Evolutionary conservation across 305 asterid species (phyloP), one percentile per base, ranked within the genome.

Genomic region (Solanum aculeatissimum): DNA sequence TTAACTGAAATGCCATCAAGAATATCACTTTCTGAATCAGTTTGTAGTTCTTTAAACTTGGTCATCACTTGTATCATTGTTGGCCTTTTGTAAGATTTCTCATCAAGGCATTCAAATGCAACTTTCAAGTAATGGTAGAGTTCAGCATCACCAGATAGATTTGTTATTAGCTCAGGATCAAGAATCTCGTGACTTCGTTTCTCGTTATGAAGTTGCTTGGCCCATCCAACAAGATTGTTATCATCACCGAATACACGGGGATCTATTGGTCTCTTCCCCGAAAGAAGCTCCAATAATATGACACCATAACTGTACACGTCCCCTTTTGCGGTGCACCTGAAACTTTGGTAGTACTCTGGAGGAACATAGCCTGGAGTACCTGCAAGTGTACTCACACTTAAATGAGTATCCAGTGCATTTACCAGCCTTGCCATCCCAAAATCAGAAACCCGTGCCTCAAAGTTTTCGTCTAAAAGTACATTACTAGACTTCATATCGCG

Each of bases 1-100:
- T 94, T 94, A 65, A 92, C 89, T 2, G 97, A 93, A 1, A 93
- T 91, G 25, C 92, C 99, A 79, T 94, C 99, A 65, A 95, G 98
- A 45, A 92, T 91, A 74, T 95, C 98, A n/a, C 93, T 91, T 82
- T 91, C 97, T 9, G 96, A 92, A 86, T 92, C 98, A 2, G 88
- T 82, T 84, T 92, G 96, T 84, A 94, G 87, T 82, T 94, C 99
- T 89, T 92, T 94, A 75, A 94, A 93, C 97, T 89, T 94, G 14
- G 99, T 93, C 98, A 95, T 95, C 81, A 95, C 99, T 83, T 95
- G 98, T 49, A 95, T 95, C 96, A 95, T 95, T 16, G 99, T 95
- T 5, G 99, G 99, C 88, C 99, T 82, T 14, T 92, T 89, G 57
- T 87, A 91, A 5, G 98, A 90, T 89, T 94, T 94, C 77, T 95